Percentiles rank a stretch among this genome's conserved stretches.
phyloP scores from a whole-genome alignment of 768 basidiomycete genomes.

The Kwoniella dendrophila region DNA sequence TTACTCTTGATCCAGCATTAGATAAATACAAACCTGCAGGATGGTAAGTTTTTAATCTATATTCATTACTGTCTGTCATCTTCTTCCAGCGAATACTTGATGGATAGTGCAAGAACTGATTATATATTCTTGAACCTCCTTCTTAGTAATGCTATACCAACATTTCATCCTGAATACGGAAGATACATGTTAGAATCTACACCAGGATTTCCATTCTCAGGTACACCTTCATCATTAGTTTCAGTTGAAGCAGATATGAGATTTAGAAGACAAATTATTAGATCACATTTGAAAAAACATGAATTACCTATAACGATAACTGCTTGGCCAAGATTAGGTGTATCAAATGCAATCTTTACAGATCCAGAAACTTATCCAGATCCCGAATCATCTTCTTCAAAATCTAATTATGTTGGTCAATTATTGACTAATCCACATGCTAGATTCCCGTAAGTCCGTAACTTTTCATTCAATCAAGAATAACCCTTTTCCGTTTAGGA shows the following conservation, averaged over 20 bases:
- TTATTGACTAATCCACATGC: constrained; percentile 96
- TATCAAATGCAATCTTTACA: constrained; percentile 75
- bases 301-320: constrained; percentile 92
- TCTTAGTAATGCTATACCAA: constrained; percentile 74
- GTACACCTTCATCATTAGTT: constrained; percentile 78
- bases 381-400: constrained; percentile 71
- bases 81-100: constrained; percentile 9
- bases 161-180: constrained; percentile 97
- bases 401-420: constrained; percentile 91
- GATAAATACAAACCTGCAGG: constrained; percentile 43
- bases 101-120: not conserved
- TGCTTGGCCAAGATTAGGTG: constrained; percentile 90
- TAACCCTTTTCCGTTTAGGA: not conserved
- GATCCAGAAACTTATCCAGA: constrained; percentile 82
- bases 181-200: constrained; percentile 98
- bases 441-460: constrained; percentile 86
- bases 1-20: constrained; percentile 66
- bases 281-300: constrained; percentile 76
- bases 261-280: constrained; percentile 81
- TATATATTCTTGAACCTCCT: too few relatives aligned
- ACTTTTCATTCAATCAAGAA: not conserved
- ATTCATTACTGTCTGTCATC: not conserved
- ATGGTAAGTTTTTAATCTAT: constrained; percentile 31
- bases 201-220: constrained; percentile 91
- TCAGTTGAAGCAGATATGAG: constrained; percentile 94